Base-by-base conservation (phyloP, 1,284 basidiomycete genomes). In the Hypsizygus ulmarius region DNA sequence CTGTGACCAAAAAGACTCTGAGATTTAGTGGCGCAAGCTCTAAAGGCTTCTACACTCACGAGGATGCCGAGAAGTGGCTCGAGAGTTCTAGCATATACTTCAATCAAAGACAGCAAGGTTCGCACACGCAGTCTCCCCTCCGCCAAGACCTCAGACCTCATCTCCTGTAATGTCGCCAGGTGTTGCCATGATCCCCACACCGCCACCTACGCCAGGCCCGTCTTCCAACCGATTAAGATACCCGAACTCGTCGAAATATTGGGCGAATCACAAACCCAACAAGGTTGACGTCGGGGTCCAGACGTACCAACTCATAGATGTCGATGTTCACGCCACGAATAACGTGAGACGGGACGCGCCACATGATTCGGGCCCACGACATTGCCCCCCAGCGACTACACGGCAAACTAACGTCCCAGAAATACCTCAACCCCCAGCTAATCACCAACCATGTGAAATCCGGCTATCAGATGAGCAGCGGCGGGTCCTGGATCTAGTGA, bases 21-120 rank as follows among this genome's bases (percentile, higher is more conserved):
- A 25, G 21, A 34, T 54, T 49, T 30, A 74, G 69, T 64, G 70
- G 52, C 55, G 48, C 41, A 53, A 61, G 32, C 63, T 64, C 36
- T 55, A 78, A 76, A 56, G 68, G 70, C 47, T 77, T 78, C 54
- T 54, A 55, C 2, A 64, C 65, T 12, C 55, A 48, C 38, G 38
- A 29, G 15, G 66, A 63, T 9, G 73, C 73, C 9, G 63, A 68
- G 47, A 51, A 60, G 16, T 75, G 72, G 74, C 53, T 70, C 15
- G 56, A 48, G 29, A 12, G 27, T n/a, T 44, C 44, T 25, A 14
- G 42, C 25, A 14, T 45, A 37, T 19, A 21, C 35, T 12, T 33
- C 18, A 36, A 39, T 14, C 18, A 25, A 18, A 28, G 19, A 30
- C 16, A 45, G 11, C 37, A 49, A 49, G 35, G 47, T 38, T n/a